These are phyloP conservation scores for Penicillium janthinellum DNA, from an alignment of 2,329 filamentous ascomycete species.

Conservation along the genomic window DNA sequence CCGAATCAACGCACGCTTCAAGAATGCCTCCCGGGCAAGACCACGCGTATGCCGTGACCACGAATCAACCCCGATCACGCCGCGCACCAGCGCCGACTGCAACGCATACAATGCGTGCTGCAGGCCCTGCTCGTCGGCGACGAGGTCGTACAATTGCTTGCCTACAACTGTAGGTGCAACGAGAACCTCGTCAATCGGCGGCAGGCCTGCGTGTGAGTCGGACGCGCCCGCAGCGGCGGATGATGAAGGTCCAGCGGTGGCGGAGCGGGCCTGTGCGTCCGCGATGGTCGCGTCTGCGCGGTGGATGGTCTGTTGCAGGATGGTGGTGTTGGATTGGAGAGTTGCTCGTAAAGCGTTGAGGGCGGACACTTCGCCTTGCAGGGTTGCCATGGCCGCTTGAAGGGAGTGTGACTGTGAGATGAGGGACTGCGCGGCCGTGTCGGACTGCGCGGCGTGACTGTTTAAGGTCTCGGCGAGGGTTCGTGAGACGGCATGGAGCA, in stretches of 20 bases:
- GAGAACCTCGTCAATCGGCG: conserved; percentile 84
- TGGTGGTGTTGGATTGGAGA: conserved; percentile 73
- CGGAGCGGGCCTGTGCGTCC: conserved; percentile 63
- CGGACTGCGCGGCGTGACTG: conserved; percentile 70
- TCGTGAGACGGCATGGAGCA: conserved; percentile 74
- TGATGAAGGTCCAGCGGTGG: conserved; percentile 24
- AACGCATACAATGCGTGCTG: conserved; percentile 78
- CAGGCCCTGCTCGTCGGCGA: conserved; percentile 84
- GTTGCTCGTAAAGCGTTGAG: conserved; percentile 71
- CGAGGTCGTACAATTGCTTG: conserved; percentile 85
- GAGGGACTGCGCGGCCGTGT: conserved; percentile 72
- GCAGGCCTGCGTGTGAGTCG: conserved; percentile 50
- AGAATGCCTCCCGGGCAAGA: conserved; percentile 51
- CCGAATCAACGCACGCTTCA: conserved; percentile 48
- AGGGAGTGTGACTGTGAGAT: conserved; percentile 79
- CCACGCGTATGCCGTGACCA: conserved; percentile 52
- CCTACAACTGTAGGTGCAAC: conserved; percentile 93
- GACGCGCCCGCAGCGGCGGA: conserved; percentile 31
- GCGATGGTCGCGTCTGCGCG: conserved; percentile 78
- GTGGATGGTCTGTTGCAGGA: conserved; percentile 74
- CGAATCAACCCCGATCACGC: conserved; percentile 48
- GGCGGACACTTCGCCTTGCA: conserved; percentile 73
- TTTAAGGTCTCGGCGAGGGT: conserved; percentile 70
- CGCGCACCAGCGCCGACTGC: conserved; percentile 48
- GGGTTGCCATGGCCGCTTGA: conserved; percentile 64